Evolutionary conservation across 176 grass and related monocot genomes (phyloP).

Genomic region (Avena atlantica): DNA sequence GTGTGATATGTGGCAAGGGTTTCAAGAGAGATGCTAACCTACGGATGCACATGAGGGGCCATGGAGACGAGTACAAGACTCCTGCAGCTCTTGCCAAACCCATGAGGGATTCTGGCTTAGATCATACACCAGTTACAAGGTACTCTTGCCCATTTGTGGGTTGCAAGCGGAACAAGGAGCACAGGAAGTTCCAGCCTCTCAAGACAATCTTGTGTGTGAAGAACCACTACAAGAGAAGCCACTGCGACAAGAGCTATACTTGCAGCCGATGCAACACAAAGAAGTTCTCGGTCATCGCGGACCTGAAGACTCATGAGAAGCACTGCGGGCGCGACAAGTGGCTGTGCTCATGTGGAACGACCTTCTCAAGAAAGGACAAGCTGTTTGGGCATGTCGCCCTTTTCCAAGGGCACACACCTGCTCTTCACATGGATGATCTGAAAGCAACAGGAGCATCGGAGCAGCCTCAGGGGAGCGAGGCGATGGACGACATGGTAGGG

Average conservation of each 20-base stretch:
- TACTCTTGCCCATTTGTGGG: constrained; percentile 92
- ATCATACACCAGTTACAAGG: constrained; percentile 65
- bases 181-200: constrained; percentile 91
- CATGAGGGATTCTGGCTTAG: constrained; percentile 53
- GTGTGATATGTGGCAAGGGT: constrained; percentile 90
- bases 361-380: constrained; percentile 89
- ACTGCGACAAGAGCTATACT: constrained; percentile 95
- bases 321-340: constrained; percentile 90
- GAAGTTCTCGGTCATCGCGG: constrained; percentile 83
- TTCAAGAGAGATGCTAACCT: constrained; percentile 96
- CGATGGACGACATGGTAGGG: constrained; percentile 45
- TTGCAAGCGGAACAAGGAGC: constrained; percentile 93
- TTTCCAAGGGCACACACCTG: constrained; percentile 92
- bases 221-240: constrained; percentile 95
- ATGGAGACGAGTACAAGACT: constrained; percentile 93
- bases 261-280: constrained; percentile 90
- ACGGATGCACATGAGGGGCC: constrained; percentile 97
- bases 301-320: constrained; percentile 92
- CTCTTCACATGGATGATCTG: constrained; percentile 67
- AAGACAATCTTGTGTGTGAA: constrained; percentile 94
- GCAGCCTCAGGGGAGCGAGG: constrained; percentile 45
- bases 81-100: constrained; percentile 85
- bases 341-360: constrained; percentile 88
- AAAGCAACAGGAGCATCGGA: constrained; percentile 55
- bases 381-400: constrained; percentile 85